Conservation (phyloP, 371 early-diverging fungal genomes). For the Synchytrium microbalum region DNA sequence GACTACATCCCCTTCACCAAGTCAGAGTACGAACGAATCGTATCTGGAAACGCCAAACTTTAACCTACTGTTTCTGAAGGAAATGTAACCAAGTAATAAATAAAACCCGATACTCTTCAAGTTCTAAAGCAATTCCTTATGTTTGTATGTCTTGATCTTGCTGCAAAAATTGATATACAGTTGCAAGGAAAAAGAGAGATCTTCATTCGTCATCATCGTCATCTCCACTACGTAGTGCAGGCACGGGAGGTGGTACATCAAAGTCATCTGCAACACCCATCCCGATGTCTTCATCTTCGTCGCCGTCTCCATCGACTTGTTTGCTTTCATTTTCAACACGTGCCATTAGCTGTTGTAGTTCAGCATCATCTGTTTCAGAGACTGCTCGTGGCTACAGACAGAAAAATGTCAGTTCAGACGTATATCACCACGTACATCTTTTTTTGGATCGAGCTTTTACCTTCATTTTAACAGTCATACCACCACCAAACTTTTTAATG, state of each 20-base stretch:
- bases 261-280: not conserved
- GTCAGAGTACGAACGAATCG: too few relatives aligned
- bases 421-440: constrained; percentile 1
- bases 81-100: too few relatives aligned
- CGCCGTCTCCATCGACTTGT: constrained; percentile 81
- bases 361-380: constrained; percentile 88
- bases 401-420: not conserved
- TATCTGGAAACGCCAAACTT: too few relatives aligned
- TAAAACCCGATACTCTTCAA: too few relatives aligned
- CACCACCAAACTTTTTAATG: constrained; percentile 63
- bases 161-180: too few relatives aligned
- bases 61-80: too few relatives aligned
- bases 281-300: constrained; percentile 5
- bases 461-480: constrained; percentile 80
- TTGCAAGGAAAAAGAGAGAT: too few relatives aligned
- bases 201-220: not conserved
- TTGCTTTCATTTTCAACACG: constrained; percentile 90
- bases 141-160: too few relatives aligned
- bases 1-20: too few relatives aligned
- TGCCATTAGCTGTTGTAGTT: constrained; percentile 87
- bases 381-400: constrained; percentile 62
- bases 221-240: not conserved
- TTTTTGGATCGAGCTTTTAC: constrained; percentile 24
- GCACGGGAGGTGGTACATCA: not conserved
- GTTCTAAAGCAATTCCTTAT: too few relatives aligned